Evolutionary conservation across 2,329 filamentous ascomycete genomes (phyloP).

Genomic region (Epichloe baconii): DNA sequence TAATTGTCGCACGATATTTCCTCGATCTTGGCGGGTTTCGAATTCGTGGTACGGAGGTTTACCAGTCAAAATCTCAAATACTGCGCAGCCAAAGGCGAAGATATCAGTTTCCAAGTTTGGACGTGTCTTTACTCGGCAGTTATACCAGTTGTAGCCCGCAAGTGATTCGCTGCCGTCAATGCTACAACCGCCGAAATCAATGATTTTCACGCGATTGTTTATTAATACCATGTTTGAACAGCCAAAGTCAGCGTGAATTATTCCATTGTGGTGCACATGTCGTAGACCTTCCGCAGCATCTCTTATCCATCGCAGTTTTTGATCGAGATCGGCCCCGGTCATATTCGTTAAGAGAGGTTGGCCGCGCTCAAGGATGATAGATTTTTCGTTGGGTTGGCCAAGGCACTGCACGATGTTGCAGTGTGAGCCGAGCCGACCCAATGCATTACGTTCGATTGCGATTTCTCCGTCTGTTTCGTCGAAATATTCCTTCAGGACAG

Average conservation of each 20-base stretch:
- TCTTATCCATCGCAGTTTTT: constrained; percentile 3
- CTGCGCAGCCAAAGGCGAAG: not conserved
- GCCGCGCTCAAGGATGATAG: constrained; percentile 5
- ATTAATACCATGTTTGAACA: constrained; percentile 5
- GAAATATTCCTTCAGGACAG: constrained; percentile 4
- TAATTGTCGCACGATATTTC: not conserved
- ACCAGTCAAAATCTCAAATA: not conserved
- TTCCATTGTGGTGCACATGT: constrained; percentile 3
- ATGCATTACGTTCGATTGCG: constrained; percentile 3
- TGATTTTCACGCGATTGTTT: constrained; percentile 1
- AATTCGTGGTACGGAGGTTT: not conserved
- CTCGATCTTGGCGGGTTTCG: not conserved
- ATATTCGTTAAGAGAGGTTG: not conserved
- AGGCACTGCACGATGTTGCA: constrained; percentile 3
- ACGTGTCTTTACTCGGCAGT: not conserved
- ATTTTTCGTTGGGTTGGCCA: constrained; percentile 1
- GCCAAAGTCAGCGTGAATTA: constrained; percentile 4
- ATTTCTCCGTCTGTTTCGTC: constrained; percentile 3
- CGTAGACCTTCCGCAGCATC: constrained; percentile 1
- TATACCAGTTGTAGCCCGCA: constrained; percentile 5
- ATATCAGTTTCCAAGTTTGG: not conserved
- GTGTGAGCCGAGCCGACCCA: constrained; percentile 1
- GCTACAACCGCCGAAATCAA: constrained; percentile 5
- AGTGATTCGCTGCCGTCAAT: constrained; percentile 4
- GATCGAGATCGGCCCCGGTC: not conserved